phyloP scores from a whole-genome alignment of 2,329 filamentous ascomycete genomes.

The Ilyonectria robusta region DNA sequence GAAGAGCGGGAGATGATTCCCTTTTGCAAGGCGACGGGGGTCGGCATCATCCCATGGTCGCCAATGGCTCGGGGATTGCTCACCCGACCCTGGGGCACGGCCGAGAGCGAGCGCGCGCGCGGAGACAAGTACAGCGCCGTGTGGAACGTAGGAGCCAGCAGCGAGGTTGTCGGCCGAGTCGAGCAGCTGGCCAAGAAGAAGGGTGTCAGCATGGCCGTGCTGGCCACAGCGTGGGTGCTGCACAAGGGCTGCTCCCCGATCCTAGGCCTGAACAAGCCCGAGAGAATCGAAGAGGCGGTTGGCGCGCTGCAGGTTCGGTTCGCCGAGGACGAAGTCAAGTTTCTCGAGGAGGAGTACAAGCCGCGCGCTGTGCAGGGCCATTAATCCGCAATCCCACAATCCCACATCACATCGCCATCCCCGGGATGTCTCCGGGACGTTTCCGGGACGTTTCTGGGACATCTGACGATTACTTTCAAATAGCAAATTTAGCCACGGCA shows the following conservation, averaged over 20 bases:
- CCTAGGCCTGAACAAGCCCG: conserved; percentile 70
- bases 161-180: conserved; percentile 49
- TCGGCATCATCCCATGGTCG: conserved; percentile 57
- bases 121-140: conserved; percentile 28
- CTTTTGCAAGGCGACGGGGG: conserved; percentile 60
- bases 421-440: conserved; percentile 8
- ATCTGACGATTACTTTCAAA: conserved; percentile 25
- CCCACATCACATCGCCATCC: conserved; percentile 9
- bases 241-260: conserved; percentile 70
- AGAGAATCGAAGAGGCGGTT: conserved; percentile 73
- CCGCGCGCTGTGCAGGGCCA: conserved; percentile 61
- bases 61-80: conserved; percentile 50
- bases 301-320: conserved; percentile 62
- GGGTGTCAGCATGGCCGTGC: conserved; percentile 72
- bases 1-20: conserved; percentile 64
- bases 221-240: conserved; percentile 75
- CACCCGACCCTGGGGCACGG: conserved; percentile 42
- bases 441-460: conserved; percentile 16
- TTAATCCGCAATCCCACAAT: conserved; percentile 20
- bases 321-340: conserved; percentile 71
- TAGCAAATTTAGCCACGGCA: conserved; percentile 16
- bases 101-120: conserved; percentile 33
- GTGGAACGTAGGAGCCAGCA: conserved; percentile 38
- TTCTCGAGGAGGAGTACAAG: conserved; percentile 73
- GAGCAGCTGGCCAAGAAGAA: conserved; percentile 71